phyloP scores from a whole-genome alignment of 305 asterid species.

The Fraxinus nigra region DNA sequence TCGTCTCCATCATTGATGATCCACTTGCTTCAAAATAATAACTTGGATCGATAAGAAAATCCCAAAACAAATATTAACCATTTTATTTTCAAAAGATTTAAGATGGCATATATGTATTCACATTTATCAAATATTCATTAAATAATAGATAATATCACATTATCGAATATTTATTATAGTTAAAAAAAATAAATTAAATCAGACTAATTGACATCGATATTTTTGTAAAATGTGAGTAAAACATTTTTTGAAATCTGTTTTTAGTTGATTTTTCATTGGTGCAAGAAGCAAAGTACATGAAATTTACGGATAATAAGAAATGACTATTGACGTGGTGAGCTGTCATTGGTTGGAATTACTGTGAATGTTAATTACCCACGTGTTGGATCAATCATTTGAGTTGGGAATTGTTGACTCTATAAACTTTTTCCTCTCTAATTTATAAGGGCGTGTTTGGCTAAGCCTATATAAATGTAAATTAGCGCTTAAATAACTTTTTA shows the following conservation, averaged over 20 bases:
- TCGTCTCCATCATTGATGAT: neutral
- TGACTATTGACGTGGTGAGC: constrained; percentile 22
- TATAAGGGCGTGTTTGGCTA: neutral
- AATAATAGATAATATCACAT: neutral
- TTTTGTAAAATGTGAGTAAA: neutral
- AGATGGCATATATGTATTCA: neutral
- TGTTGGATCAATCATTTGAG: neutral
- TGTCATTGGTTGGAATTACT: constrained; percentile 18
- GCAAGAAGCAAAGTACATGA: constrained; percentile 33
- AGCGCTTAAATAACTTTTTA: neutral
- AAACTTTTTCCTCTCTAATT: neutral
- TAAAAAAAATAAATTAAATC: neutral
- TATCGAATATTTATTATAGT: neutral
- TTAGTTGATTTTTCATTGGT: neutral
- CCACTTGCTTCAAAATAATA: neutral
- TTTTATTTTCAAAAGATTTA: neutral
- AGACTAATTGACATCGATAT: neutral
- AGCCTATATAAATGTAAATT: neutral
- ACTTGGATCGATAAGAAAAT: neutral
- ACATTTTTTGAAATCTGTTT: neutral
- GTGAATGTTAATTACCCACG: neutral
- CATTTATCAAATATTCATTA: neutral
- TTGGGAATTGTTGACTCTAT: neutral
- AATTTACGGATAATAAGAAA: constrained; percentile 20
- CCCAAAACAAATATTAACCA: neutral